A percentile compares a stretch with the other conserved stretches of the same genome.
Conservation (phyloP, 768 basidiomycete genomes). For the Tephrocybe rancida region DNA sequence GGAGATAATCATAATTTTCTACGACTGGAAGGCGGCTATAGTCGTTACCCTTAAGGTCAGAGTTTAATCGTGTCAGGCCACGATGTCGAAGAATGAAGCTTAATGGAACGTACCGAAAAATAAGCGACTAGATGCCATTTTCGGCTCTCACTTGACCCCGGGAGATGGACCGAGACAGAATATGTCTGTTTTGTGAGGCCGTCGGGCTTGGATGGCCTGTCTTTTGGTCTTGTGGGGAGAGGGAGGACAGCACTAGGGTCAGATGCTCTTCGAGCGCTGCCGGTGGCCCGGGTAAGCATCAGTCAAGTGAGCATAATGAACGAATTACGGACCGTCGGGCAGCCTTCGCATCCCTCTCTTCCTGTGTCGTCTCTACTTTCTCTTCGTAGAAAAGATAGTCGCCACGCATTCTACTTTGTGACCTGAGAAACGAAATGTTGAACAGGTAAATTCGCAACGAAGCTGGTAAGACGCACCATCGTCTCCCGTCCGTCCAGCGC, state of each 20-base stretch:
- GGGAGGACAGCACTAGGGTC: conserved; percentile 62
- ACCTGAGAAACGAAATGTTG: conserved; percentile 44
- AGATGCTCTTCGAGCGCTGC: conserved; percentile 58
- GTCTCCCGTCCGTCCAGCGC: conserved; percentile 81
- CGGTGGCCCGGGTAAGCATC: conserved; percentile 11
- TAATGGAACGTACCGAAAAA: conserved; percentile 58
- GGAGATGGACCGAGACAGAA: conserved; percentile 72
- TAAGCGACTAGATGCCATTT: conserved; percentile 89
- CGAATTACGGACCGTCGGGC: conserved; percentile 61
- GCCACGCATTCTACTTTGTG: conserved; percentile 82
- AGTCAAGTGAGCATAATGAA: not conserved
- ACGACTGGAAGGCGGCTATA: conserved; percentile 71
- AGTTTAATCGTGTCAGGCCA: conserved; percentile 5
- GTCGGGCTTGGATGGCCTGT: conserved; percentile 75
- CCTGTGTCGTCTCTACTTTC: conserved; percentile 79
- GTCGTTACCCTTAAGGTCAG: conserved; percentile 56
- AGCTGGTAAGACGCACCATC: conserved; percentile 51
- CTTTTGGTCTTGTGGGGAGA: conserved; percentile 69
- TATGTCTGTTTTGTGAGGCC: conserved; percentile 89
- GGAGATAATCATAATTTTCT: conserved; percentile 75
- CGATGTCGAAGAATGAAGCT: not conserved
- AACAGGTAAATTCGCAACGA: conserved; percentile 1
- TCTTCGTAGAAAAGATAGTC: conserved; percentile 86
- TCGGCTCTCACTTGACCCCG: conserved; percentile 54
- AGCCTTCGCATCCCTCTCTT: conserved; percentile 78